A percentile compares a stretch with the other conserved stretches of the same genome.
Evolutionary conservation across 2,329 filamentous ascomycete species (phyloP).

Genomic region (Stachybotrys elegans): DNA sequence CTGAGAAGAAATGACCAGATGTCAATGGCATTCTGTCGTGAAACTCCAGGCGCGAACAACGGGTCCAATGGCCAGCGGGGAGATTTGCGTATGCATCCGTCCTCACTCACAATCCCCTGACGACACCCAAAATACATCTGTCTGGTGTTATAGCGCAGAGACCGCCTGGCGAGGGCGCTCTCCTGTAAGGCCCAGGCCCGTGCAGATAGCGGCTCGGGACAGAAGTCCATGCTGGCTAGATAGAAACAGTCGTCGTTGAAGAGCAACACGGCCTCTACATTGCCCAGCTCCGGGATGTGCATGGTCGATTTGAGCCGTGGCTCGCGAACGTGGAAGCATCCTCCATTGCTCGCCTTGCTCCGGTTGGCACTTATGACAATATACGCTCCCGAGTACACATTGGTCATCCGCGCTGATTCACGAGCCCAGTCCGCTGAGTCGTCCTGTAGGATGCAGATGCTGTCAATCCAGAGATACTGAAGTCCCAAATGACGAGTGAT

Average conservation of each 20-base stretch:
- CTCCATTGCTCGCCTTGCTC: not conserved
- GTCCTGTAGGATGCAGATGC: not conserved
- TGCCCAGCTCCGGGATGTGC: not conserved
- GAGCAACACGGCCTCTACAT: not conserved
- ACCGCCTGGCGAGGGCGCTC: not conserved
- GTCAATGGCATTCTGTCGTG: not conserved
- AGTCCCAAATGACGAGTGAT: not conserved
- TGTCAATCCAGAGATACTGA: constrained; percentile 2
- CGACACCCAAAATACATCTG: constrained; percentile 8
- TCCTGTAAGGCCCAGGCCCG: constrained; percentile 2
- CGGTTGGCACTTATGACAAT: not conserved
- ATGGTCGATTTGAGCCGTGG: not conserved
- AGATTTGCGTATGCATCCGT: not conserved
- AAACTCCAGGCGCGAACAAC: not conserved
- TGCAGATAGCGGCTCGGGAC: not conserved
- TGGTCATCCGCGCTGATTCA: not conserved
- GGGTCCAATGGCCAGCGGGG: not conserved
- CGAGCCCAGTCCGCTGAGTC: not conserved
- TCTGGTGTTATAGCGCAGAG: not conserved
- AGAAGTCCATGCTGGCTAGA: not conserved
- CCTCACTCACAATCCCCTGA: constrained; percentile 6
- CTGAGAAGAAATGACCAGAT: not conserved
- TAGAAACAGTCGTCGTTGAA: not conserved
- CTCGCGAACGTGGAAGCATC: not conserved
- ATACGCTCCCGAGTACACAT: not conserved